A percentile compares a stretch with the other conserved stretches of the same genome.
Evolutionary conservation across 768 basidiomycete genomes (phyloP).

Genomic region (Pleurotus tuoliensis): DNA sequence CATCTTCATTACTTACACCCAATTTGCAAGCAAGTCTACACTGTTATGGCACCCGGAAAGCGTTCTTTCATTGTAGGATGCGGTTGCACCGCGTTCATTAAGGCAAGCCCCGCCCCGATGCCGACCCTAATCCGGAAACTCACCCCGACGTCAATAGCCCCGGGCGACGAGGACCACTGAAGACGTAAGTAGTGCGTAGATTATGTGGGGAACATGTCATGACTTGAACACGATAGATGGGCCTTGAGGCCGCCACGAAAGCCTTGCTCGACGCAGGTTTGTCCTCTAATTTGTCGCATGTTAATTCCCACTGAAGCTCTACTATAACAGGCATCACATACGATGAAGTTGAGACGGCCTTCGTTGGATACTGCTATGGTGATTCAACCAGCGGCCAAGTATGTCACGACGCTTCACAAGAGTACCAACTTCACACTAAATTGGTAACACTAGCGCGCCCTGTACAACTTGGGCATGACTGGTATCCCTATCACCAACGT

Average conservation of each 20-base stretch:
- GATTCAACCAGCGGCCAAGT: conserved; percentile 79
- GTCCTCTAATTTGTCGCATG: conserved; percentile 7
- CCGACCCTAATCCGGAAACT: no score
- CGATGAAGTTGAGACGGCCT: conserved; percentile 69
- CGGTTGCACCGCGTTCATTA: conserved; percentile 76
- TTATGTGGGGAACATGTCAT: neutral
- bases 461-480: conserved; percentile 83
- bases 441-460: conserved; percentile 46
- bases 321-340: conserved; percentile 67
- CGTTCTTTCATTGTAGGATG: conserved; percentile 66
- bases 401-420: conserved; percentile 10
- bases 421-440: neutral
- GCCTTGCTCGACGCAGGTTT: conserved; percentile 80
- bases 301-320: neutral
- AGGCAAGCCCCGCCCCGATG: conserved; percentile 37
- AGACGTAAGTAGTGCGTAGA: conserved; percentile 43
- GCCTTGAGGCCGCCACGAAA: conserved; percentile 82
- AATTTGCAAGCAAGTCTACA: no score
- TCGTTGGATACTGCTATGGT: conserved; percentile 76
- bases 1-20: neutral
- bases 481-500: conserved; percentile 83
- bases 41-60: conserved; percentile 24
- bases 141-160: conserved; percentile 39
- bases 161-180: conserved; percentile 63
- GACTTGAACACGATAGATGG: conserved; percentile 51